These are phyloP conservation scores for Coniochaeta sp. DNA, from an alignment of 2,329 filamentous ascomycete species.

Conservation along the genomic window DNA sequence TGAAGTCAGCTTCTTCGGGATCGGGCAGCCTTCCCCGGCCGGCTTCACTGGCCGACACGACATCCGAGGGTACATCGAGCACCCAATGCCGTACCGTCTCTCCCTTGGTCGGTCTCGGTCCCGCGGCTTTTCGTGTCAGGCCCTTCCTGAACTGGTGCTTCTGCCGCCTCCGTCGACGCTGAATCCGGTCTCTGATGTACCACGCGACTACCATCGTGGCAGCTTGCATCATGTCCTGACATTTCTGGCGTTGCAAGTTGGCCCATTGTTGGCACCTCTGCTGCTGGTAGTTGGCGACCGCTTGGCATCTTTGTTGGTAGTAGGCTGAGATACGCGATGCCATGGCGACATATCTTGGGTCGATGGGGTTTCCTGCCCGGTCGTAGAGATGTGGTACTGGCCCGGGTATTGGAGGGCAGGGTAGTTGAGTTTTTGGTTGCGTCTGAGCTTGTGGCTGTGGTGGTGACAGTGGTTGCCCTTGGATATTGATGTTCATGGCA, in stretches of 20 bases:
- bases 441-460: neutral
- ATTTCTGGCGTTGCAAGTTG: slow-evolving; percentile 35
- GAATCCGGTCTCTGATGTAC: slow-evolving; percentile 40
- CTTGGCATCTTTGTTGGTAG: slow-evolving; percentile 40
- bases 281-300: slow-evolving; percentile 37
- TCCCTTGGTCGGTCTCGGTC: slow-evolving; percentile 19
- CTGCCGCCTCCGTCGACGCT: slow-evolving; percentile 30
- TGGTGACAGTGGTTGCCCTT: slow-evolving; percentile 4
- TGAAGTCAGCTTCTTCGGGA: slow-evolving; percentile 30
- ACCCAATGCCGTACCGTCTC: slow-evolving; percentile 36
- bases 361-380: slow-evolving; percentile 13
- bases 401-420: slow-evolving; percentile 1
- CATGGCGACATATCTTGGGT: slow-evolving; percentile 36
- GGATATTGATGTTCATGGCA: slow-evolving; percentile 2
- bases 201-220: slow-evolving; percentile 41
- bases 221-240: slow-evolving; percentile 40
- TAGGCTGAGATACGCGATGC: slow-evolving; percentile 38
- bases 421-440: neutral
- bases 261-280: slow-evolving; percentile 41
- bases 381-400: slow-evolving; percentile 1
- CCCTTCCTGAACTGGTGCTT: slow-evolving; percentile 33
- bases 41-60: slow-evolving; percentile 6
- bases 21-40: slow-evolving; percentile 21
- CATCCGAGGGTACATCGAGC: slow-evolving; percentile 26
- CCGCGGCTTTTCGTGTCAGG: slow-evolving; percentile 21